Base-by-base conservation (phyloP, 305 asterid species). In the Plantago rigida region DNA sequence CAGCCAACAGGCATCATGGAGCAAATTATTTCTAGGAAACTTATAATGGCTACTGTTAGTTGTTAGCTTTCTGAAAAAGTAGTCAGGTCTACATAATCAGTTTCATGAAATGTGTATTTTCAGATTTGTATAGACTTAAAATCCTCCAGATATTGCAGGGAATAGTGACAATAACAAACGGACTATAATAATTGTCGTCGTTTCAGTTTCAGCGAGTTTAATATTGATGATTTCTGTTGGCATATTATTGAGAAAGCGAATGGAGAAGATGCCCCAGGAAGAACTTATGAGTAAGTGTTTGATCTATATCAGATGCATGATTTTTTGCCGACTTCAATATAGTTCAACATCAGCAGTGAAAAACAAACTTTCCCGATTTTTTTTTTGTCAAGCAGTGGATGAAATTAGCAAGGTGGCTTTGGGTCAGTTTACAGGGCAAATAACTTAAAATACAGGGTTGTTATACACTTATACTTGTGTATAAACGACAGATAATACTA, bases 341-440 rank as follows among this genome's bases (percentile, higher is more conserved):
- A 22, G 5, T 49, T 13, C 9, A 10, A 3, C 26, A 6, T 2
- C 15, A 50, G 7, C 26, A 15, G n/a, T 4, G 3, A 50, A 14
- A 4, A 26, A 17, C 5, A 1, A 36, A 7, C 17, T 1, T 2
- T 50, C 11, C 0, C 12, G 44, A 7, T 9, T n/a, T 39, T 36
- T 0, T 46, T 9, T 24, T 46, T 49, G 14, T 67, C 13, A 9
- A 4, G 50, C 24, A 9, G 50, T 4, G 19, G 50, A 57, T 19
- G 50, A 4, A 14, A 41, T 57, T 7, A 57, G 55, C 13, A 26
- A 59, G 72, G 78, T 6, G 90, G 90, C 51, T 82, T 80, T 60
- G 88, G 88, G 1, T 45, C 70, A 17, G 89, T 82, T 48, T 82
- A 78, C 60, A 78, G 68, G 86, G 89, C 78, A 69, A 42, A 22